Evolutionary conservation across 345 rosid genomes (phyloP).

Genomic region (Turritis glabra): DNA sequence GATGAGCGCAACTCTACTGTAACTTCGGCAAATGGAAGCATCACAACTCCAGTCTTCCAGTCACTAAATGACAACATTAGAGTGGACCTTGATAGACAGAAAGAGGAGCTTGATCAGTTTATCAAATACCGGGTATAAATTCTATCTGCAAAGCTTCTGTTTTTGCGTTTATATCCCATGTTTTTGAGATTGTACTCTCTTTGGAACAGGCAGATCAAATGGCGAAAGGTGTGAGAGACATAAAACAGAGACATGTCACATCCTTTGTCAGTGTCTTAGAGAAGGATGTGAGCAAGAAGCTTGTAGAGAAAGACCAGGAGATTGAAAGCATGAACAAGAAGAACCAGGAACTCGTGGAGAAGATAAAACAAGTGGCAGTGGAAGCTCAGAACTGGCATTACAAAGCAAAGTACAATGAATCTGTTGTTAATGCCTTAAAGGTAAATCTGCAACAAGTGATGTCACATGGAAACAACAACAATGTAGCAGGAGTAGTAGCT

Average conservation of each 20-base stretch:
- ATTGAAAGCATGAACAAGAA: constrained; percentile 66
- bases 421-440: constrained; percentile 64
- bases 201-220: constrained; percentile 60
- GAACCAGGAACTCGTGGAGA: constrained; percentile 66
- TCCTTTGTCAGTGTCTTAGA: constrained; percentile 67
- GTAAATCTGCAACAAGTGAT: constrained; percentile 71
- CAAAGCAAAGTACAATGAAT: constrained; percentile 77
- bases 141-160: neutral
- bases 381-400: constrained; percentile 87
- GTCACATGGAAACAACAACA: constrained; percentile 54
- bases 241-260: constrained; percentile 66
- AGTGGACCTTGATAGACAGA: constrained; percentile 60
- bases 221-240: constrained; percentile 63
- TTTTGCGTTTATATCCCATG: neutral
- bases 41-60: constrained; percentile 53
- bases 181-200: constrained; percentile 1
- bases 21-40: constrained; percentile 72
- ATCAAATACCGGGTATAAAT: constrained; percentile 66
- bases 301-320: constrained; percentile 70
- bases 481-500: constrained; percentile 2
- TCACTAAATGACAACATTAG: constrained; percentile 61
- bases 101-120: constrained; percentile 67
- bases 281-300: constrained; percentile 63
- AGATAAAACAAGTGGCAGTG: constrained; percentile 58
- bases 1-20: constrained; percentile 82